phyloP scores from a whole-genome alignment of 2,329 filamentous ascomycete species.

The Talaromyces funiculosus region DNA sequence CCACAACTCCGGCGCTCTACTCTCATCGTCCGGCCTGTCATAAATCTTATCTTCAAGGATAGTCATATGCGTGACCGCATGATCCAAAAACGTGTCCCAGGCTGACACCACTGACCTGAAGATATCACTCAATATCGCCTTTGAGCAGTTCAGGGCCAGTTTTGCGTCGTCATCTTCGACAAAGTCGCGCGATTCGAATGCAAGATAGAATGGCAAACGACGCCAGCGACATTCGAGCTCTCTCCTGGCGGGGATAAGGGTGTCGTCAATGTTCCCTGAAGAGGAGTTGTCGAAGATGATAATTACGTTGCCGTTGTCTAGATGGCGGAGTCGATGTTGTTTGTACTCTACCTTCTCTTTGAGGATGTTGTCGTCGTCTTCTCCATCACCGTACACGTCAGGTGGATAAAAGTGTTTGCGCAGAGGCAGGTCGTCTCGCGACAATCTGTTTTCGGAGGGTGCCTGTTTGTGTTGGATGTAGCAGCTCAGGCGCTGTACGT shows the following conservation, averaged over 20 bases:
- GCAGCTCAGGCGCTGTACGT: conserved; percentile 46
- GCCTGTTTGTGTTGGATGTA: conserved; percentile 47
- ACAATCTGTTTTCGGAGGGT: conserved; percentile 23
- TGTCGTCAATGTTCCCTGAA: conserved; percentile 44
- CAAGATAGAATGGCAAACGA: conserved; percentile 47
- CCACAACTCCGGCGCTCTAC: conserved; percentile 49
- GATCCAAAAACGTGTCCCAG: conserved; percentile 44
- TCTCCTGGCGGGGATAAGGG: conserved; percentile 45
- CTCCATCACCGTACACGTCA: conserved; percentile 40
- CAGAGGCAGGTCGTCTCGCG: conserved; percentile 20
- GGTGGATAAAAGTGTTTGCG: conserved; percentile 41
- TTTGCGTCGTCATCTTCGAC: conserved; percentile 35
- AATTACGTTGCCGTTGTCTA: conserved; percentile 48
- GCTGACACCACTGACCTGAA: conserved; percentile 43
- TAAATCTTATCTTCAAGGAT: conserved; percentile 50
- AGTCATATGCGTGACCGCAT: conserved; percentile 45
- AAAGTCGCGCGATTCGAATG: conserved; percentile 35
- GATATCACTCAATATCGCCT: conserved; percentile 46
- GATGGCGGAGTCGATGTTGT: conserved; percentile 37
- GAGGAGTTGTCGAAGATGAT: conserved; percentile 51
- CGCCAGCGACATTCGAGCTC: conserved; percentile 51
- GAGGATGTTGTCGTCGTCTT: conserved; percentile 22
- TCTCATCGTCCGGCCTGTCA: conserved; percentile 50
- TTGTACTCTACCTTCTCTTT: conserved; percentile 27
- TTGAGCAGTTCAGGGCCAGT: conserved; percentile 45